These are phyloP conservation scores for Xerocomellus dryophilus DNA, from an alignment of 768 basidiomycete species.

Conservation along the genomic window DNA sequence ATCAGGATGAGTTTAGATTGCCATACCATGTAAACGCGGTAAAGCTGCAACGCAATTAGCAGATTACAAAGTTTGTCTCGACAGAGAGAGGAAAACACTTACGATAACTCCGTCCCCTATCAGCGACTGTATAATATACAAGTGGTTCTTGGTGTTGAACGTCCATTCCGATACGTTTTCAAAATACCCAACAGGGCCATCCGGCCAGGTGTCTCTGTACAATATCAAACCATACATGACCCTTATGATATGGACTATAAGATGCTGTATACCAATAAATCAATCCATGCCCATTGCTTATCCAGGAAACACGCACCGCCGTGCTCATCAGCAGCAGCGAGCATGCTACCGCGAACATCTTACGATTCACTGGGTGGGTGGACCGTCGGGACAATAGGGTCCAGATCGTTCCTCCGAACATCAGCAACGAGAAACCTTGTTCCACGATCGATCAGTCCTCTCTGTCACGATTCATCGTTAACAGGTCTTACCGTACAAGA, in stretches of 20 bases:
- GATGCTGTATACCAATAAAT: not conserved
- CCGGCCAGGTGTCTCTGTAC: not conserved
- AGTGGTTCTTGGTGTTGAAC: not conserved
- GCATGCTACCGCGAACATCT: not conserved
- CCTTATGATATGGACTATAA: not conserved
- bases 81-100: not conserved
- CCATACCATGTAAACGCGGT: not conserved
- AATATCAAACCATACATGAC: not conserved
- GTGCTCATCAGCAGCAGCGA: not conserved
- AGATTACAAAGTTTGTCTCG: not conserved
- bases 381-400: not conserved
- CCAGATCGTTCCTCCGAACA: not conserved
- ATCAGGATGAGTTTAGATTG: not conserved
- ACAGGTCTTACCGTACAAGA: not conserved
- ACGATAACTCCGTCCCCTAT: not conserved
- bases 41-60: not conserved
- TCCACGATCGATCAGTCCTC: not conserved
- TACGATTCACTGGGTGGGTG: not conserved
- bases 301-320: not conserved
- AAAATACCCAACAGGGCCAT: not conserved
- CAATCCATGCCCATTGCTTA: not conserved
- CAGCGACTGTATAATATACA: not conserved
- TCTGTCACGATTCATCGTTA: not conserved
- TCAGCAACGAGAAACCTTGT: constrained; percentile 2
- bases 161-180: not conserved